Evolutionary conservation across 176 grass and related monocot species (phyloP).

Genomic region (Poa pratensis): DNA sequence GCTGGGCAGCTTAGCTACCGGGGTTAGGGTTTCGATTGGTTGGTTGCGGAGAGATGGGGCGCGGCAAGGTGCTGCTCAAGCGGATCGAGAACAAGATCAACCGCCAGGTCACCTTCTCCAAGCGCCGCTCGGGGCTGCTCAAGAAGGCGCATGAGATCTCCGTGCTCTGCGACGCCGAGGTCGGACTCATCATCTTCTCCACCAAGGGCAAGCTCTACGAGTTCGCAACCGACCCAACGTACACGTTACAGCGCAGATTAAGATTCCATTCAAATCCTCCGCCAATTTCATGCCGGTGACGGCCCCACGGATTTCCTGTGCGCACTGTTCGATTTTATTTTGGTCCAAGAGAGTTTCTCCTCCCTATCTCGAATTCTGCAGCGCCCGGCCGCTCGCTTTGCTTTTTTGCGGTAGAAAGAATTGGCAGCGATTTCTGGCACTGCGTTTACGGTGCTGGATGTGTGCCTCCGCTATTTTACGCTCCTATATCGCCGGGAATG

Average conservation of each 20-base stretch:
- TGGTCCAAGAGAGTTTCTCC: too few species aligned
- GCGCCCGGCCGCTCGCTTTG: not conserved
- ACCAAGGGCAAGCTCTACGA: conserved; percentile 93
- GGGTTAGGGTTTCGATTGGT: not conserved
- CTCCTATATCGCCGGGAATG: conserved; percentile 26
- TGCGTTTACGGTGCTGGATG: not conserved
- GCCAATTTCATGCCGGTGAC: not conserved
- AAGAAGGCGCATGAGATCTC: conserved; percentile 99
- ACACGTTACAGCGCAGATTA: not conserved
- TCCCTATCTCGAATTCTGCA: not conserved
- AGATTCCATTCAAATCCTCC: too few species aligned
- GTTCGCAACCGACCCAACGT: conserved; percentile 75
- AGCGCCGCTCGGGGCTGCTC: conserved; percentile 75
- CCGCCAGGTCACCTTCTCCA: conserved; percentile 93
- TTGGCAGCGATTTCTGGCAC: not conserved
- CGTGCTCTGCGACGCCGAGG: conserved; percentile 93
- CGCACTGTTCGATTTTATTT: too few species aligned
- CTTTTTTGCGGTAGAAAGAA: too few species aligned
- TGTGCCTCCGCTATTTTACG: conserved; percentile 42
- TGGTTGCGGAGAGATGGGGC: conserved; percentile 52
- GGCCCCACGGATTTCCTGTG: not conserved
- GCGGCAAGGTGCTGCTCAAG: conserved; percentile 95
- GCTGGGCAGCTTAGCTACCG: not conserved
- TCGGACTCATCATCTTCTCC: conserved; percentile 92
- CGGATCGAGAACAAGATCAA: conserved; percentile 98